Percentiles rank a stretch among this genome's conserved stretches.
Evolutionary conservation across 768 basidiomycete genomes (phyloP).

Genomic region (Gloeostereum incarnatum): DNA sequence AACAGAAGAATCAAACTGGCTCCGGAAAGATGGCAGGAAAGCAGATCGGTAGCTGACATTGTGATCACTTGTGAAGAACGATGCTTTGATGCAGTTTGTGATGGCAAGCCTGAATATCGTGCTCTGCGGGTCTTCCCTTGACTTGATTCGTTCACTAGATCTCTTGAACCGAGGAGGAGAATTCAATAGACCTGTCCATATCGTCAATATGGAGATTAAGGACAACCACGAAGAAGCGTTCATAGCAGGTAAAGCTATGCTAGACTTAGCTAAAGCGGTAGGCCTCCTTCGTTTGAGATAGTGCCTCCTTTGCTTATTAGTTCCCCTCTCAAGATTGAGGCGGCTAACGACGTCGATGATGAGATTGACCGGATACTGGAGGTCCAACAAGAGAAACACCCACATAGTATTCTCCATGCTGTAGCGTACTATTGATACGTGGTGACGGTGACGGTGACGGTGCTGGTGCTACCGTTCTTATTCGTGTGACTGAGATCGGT

Average conservation of each 20-base stretch:
- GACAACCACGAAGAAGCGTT: slow-evolving; percentile 98
- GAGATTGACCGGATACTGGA: slow-evolving; percentile 85
- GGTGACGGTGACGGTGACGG: no score
- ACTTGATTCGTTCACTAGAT: slow-evolving; percentile 35
- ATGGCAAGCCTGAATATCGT: slow-evolving; percentile 51
- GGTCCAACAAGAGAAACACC: slow-evolving; percentile 80
- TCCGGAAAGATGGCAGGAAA: slow-evolving; percentile 97
- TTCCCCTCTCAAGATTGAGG: slow-evolving; percentile 60
- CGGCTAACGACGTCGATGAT: slow-evolving; percentile 78
- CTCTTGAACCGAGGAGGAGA: slow-evolving; percentile 83
- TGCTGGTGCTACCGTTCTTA: no score
- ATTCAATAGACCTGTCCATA: slow-evolving; percentile 86
- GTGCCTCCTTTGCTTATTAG: slow-evolving; percentile 10
- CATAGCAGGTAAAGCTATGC: slow-evolving; percentile 91
- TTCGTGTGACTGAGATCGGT: no score
- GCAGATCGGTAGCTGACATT: slow-evolving; percentile 79
- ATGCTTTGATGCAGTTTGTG: slow-evolving; percentile 97
- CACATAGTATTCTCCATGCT: slow-evolving; percentile 85
- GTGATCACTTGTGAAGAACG: slow-evolving; percentile 99
- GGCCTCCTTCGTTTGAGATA: slow-evolving; percentile 21
- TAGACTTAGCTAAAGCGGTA: slow-evolving; percentile 86
- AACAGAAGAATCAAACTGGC: slow-evolving; percentile 87
- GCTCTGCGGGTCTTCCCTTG: background rate
- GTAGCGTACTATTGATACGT: slow-evolving; percentile 95
- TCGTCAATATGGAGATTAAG: slow-evolving; percentile 97